These are phyloP conservation scores for Boletus subparvulus DNA, from an alignment of 768 basidiomycete genomes.

Conservation along the genomic window DNA sequence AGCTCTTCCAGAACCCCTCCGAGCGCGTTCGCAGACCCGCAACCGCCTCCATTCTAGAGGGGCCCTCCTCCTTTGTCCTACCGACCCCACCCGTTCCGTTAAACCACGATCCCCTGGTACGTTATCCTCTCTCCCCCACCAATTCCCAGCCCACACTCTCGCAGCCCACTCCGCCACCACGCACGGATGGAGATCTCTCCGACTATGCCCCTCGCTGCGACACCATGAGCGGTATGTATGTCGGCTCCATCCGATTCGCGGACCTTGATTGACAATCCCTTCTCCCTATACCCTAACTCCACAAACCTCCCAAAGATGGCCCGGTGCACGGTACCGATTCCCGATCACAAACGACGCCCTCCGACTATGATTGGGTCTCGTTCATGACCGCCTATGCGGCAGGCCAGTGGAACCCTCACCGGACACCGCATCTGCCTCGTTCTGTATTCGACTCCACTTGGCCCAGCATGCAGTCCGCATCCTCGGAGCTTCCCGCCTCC, in stretches of 20 bases:
- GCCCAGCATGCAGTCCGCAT: constrained; percentile 7
- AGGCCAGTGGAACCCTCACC: constrained; percentile 80
- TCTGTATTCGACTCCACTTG: constrained; percentile 26
- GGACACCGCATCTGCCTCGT: constrained; percentile 59
- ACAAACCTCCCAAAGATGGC: constrained; percentile 12
- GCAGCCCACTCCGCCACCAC: constrained; percentile 6
- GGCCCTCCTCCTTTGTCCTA: constrained; percentile 40
- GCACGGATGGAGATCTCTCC: constrained; percentile 7
- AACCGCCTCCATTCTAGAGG: constrained; percentile 47
- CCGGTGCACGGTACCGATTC: constrained; percentile 10
- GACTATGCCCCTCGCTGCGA: constrained; percentile 12
- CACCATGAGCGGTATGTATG: constrained; percentile 24
- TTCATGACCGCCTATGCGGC: constrained; percentile 76
- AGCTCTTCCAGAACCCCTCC: constrained; percentile 29
- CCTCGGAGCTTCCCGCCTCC: constrained; percentile 7
- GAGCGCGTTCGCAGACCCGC: constrained; percentile 37
- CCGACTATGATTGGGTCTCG: constrained; percentile 64
- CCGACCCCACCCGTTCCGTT: constrained; percentile 28
- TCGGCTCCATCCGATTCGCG: neutral
- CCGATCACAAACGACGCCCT: constrained; percentile 20
- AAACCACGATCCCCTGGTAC: constrained; percentile 11
- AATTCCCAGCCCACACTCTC: neutral
- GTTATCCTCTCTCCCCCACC: neutral
- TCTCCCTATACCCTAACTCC: constrained; percentile 21
- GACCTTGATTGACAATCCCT: constrained; percentile 1